Percentiles rank a stretch among this genome's conserved stretches.
Evolutionary conservation across 2,329 filamentous ascomycete species (phyloP).

Genomic region (Phoma herbarum): DNA sequence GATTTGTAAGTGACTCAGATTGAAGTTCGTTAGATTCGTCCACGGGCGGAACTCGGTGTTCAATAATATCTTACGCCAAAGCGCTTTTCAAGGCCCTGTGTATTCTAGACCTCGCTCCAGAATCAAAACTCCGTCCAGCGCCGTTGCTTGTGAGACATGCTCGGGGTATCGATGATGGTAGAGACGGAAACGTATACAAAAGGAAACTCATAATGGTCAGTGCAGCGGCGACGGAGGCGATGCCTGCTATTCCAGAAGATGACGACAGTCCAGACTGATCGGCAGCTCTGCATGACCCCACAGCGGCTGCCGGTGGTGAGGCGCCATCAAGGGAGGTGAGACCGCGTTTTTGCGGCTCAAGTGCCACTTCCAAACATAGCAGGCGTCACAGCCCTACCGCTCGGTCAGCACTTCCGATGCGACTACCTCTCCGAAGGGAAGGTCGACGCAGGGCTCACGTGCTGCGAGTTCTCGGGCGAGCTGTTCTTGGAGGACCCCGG

Average conservation of each 20-base stretch:
- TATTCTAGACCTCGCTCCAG: slow-evolving; percentile 5
- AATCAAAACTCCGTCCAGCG: slow-evolving; percentile 28
- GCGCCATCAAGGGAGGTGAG: slow-evolving; percentile 25
- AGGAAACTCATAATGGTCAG: background rate
- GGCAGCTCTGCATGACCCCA: slow-evolving; percentile 17
- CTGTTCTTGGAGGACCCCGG: slow-evolving; percentile 50
- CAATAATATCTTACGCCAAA: background rate
- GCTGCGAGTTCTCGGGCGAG: slow-evolving; percentile 51
- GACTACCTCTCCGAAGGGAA: slow-evolving; percentile 40
- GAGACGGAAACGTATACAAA: slow-evolving; percentile 18
- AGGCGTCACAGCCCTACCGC: slow-evolving; percentile 12
- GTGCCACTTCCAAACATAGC: slow-evolving; percentile 20
- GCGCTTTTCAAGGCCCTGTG: slow-evolving; percentile 8
- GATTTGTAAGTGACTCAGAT: background rate
- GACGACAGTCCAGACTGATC: slow-evolving; percentile 16
- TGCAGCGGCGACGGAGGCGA: slow-evolving; percentile 8
- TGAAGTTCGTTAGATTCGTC: background rate
- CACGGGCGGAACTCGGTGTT: slow-evolving; percentile 3
- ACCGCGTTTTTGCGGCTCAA: slow-evolving; percentile 20
- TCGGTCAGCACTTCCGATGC: slow-evolving; percentile 32
- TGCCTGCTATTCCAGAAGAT: slow-evolving; percentile 1
- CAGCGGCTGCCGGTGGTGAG: slow-evolving; percentile 7
- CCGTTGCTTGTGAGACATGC: slow-evolving; percentile 29
- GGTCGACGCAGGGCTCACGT: slow-evolving; percentile 47
- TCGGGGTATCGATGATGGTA: slow-evolving; percentile 35